phyloP scores from a whole-genome alignment of 116 monocot species.

The Iris pallida region DNA sequence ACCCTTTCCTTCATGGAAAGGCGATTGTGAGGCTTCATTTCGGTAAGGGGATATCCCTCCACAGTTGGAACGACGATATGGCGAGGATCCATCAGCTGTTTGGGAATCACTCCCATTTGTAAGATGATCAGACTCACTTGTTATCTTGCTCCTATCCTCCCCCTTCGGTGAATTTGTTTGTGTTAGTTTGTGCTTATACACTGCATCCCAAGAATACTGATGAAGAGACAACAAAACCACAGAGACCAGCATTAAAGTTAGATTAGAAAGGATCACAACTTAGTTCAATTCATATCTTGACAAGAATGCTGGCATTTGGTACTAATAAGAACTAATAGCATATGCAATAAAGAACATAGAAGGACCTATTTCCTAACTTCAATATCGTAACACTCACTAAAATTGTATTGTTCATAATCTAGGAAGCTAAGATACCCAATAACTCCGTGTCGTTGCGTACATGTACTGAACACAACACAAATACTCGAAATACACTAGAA shows the following conservation, averaged over 20 bases:
- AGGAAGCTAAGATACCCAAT: no score
- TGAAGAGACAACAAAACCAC: background rate
- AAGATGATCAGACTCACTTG: constrained; percentile 54
- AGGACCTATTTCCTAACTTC: no score
- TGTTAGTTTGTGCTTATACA: constrained; percentile 64
- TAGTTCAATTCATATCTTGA: no score
- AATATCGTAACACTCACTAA: no score
- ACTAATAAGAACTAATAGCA: no score
- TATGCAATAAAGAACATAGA: no score
- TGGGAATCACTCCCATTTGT: constrained; percentile 56
- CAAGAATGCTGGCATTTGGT: no score
- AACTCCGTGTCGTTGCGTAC: no score
- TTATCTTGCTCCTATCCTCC: constrained; percentile 51
- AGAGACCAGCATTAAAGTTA: background rate
- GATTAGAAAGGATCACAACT: no score
- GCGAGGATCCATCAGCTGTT: constrained; percentile 56
- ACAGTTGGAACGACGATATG: constrained; percentile 29
- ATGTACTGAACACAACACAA: no score
- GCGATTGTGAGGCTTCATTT: constrained; percentile 36
- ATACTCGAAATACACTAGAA: no score
- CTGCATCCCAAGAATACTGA: constrained; percentile 55
- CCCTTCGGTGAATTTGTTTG: constrained; percentile 15
- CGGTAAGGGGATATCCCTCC: constrained; percentile 38
- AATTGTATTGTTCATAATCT: no score
- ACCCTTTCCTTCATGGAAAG: constrained; percentile 43